These are phyloP conservation scores for Exidia glandulosa DNA, from an alignment of 768 basidiomycete species.

Conservation along the genomic window DNA sequence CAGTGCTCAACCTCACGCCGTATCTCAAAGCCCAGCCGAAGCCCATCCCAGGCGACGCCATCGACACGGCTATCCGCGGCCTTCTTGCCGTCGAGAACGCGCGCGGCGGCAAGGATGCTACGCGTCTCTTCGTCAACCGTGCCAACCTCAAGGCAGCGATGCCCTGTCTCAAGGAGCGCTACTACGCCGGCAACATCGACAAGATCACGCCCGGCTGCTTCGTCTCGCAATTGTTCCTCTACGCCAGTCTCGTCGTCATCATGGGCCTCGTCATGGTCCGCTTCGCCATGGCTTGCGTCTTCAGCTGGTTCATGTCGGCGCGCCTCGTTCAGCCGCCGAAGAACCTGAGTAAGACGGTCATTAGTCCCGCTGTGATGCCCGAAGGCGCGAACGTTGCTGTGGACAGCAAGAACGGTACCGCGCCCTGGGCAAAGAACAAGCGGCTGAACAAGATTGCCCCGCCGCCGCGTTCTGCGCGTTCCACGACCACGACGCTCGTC, in stretches of 20 bases:
- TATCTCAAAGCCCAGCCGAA: conserved; percentile 68
- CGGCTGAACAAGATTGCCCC: conserved; percentile 33
- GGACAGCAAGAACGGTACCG: conserved; percentile 83
- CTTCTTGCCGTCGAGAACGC: conserved; percentile 40
- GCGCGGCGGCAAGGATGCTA: conserved; percentile 75
- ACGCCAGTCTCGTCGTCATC: conserved; percentile 83
- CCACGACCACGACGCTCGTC: conserved; percentile 45
- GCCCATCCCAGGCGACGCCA: conserved; percentile 56
- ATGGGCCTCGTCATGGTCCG: conserved; percentile 82
- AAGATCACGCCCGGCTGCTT: conserved; percentile 96
- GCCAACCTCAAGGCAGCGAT: conserved; percentile 54
- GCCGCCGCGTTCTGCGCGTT: conserved; percentile 33
- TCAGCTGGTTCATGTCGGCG: conserved; percentile 91
- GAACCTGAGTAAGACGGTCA: conserved; percentile 69
- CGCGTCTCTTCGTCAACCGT: conserved; percentile 72
- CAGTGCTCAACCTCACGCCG: conserved; percentile 84
- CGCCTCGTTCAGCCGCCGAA: conserved; percentile 69
- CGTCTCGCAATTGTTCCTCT: conserved; percentile 79
- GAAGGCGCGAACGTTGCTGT: conserved; percentile 92
- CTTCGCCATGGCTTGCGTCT: conserved; percentile 91
- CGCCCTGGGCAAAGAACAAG: conserved; percentile 76
- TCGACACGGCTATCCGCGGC: conserved; percentile 76
- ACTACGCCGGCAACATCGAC: conserved; percentile 91
- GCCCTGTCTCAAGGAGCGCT: conserved; percentile 73
- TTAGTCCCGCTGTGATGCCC: conserved; percentile 93